A percentile compares a stretch with the other conserved stretches of the same genome.
Evolutionary conservation across 768 basidiomycete genomes (phyloP).

Genomic region (Macrolepiota fuliginosa): DNA sequence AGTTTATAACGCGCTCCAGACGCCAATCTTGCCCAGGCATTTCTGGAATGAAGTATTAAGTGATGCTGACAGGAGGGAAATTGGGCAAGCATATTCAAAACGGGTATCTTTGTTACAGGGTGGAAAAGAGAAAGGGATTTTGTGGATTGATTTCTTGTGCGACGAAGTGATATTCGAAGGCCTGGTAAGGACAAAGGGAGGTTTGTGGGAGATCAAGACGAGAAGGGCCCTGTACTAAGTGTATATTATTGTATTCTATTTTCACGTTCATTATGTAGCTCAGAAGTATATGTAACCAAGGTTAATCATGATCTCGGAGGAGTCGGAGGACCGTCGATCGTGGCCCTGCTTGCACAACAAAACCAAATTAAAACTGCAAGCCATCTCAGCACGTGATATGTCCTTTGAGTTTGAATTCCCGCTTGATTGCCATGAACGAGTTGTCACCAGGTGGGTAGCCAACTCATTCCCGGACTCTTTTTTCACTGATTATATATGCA

Average conservation of each 20-base stretch:
- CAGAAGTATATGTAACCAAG: neutral
- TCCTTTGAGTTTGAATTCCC: neutral
- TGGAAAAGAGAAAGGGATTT: conserved; percentile 44
- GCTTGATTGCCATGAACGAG: neutral
- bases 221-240: conserved; percentile 15
- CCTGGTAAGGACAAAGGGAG: conserved; percentile 47
- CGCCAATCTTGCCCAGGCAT: conserved; percentile 11
- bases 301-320: neutral
- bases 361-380: too few species aligned
- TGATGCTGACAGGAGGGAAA: conserved; percentile 12
- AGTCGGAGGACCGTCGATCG: too few species aligned
- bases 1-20: conserved; percentile 5
- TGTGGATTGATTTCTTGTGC: conserved; percentile 60
- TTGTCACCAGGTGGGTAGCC: neutral
- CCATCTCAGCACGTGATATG: too few species aligned
- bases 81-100: conserved; percentile 16
- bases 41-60: conserved; percentile 16
- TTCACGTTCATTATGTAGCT: neutral
- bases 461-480: neutral
- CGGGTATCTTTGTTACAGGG: conserved; percentile 30
- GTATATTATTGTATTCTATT: neutral
- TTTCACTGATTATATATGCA: neutral
- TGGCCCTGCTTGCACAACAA: too few species aligned
- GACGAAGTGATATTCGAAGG: conserved; percentile 51
- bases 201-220: conserved; percentile 66